A percentile compares a stretch with the other conserved stretches of the same genome.
phyloP scores from a whole-genome alignment of 208 protist genomes.

The Acanthamoeba healyi region DNA sequence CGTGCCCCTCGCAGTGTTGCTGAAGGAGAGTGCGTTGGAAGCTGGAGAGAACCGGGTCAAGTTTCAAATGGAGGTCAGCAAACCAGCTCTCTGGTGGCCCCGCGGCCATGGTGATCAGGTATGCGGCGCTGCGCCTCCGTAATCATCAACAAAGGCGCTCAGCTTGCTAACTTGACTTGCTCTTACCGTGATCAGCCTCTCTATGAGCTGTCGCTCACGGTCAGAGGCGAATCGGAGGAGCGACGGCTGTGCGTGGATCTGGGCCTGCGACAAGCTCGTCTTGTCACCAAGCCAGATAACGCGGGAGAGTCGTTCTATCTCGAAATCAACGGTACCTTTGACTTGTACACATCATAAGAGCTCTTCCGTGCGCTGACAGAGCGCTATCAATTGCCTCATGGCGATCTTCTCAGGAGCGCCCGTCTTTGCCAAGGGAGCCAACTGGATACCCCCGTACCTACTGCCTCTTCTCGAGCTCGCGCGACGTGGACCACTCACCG shows the following conservation, averaged over 20 bases:
- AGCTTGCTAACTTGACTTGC: neutral
- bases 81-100: slow-evolving; percentile 80
- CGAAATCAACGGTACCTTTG: slow-evolving; percentile 61
- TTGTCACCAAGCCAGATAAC: slow-evolving; percentile 1
- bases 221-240: slow-evolving; percentile 17
- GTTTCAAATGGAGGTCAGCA: slow-evolving; percentile 51
- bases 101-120: slow-evolving; percentile 76
- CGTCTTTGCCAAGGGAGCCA: slow-evolving; percentile 83
- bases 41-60: slow-evolving; percentile 27
- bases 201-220: slow-evolving; percentile 10
- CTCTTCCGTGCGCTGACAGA: neutral
- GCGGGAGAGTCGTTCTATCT: slow-evolving; percentile 29
- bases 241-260: slow-evolving; percentile 29
- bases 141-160: neutral
- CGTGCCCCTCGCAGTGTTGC: neutral
- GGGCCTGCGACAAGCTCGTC: neutral
- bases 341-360: neutral
- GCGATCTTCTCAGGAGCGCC: neutral
- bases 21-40: slow-evolving; percentile 9
- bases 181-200: neutral
- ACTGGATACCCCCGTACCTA: slow-evolving; percentile 39
- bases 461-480: neutral
- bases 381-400: neutral
- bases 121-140: neutral
- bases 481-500: too few species aligned